Conservation (phyloP, 116 monocot species). For the Posidonia oceanica region DNA sequence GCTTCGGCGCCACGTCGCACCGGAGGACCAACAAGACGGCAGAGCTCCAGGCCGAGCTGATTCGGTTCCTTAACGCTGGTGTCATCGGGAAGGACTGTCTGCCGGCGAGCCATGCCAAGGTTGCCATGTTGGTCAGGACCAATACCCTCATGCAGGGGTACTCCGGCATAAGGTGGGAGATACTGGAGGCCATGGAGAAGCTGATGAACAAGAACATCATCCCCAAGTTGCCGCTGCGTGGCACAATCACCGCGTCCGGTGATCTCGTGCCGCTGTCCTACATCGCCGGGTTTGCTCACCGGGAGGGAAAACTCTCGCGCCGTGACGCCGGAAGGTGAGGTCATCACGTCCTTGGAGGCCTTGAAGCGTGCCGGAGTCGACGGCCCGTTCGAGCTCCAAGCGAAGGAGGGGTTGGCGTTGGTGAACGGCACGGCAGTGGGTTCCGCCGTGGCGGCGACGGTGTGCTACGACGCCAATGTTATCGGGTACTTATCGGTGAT, state of each 20-base stretch:
- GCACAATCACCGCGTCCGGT: slow-evolving; percentile 35
- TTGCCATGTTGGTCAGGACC: slow-evolving; percentile 29
- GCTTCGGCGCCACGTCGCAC: slow-evolving; percentile 61
- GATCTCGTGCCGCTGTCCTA: slow-evolving; percentile 33
- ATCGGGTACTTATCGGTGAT: slow-evolving; percentile 14
- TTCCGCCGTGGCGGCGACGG: slow-evolving; percentile 22
- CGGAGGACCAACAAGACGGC: slow-evolving; percentile 23
- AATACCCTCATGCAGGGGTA: slow-evolving; percentile 36
- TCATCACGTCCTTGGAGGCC: slow-evolving; percentile 15
- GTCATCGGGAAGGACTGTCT: slow-evolving; percentile 18
- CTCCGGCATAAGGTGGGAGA: slow-evolving; percentile 34
- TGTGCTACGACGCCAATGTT: slow-evolving; percentile 25
- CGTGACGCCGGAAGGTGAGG: slow-evolving; percentile 2
- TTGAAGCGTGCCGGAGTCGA: slow-evolving; percentile 11
- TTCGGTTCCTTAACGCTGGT: slow-evolving; percentile 24
- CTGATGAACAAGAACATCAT: slow-evolving; percentile 25
- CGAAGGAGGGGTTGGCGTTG: slow-evolving; percentile 31
- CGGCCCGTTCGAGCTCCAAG: slow-evolving; percentile 18
- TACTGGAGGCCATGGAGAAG: slow-evolving; percentile 20
- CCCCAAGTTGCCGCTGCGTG: slow-evolving; percentile 24
- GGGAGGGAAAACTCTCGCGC: slow-evolving; percentile 20
- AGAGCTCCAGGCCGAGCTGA: slow-evolving; percentile 29
- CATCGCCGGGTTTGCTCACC: slow-evolving; percentile 23
- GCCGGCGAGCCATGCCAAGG: slow-evolving; percentile 11
- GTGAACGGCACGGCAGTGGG: slow-evolving; percentile 35